Evolutionary conservation across 345 rosid genomes (phyloP), one percentile per base, ranked within the genome.

Genomic region (Microthlaspi erraticum): DNA sequence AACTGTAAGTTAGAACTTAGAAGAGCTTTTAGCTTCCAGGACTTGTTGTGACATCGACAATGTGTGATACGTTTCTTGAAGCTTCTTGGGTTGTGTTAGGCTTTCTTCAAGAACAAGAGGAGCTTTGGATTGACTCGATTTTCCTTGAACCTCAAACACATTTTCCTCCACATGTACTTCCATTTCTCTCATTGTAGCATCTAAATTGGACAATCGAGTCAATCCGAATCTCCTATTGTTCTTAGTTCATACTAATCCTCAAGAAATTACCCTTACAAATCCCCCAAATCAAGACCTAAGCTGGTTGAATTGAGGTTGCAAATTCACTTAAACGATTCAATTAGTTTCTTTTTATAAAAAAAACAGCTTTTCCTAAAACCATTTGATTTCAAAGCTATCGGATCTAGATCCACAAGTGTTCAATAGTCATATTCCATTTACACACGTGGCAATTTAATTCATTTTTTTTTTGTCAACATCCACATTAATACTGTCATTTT

Each of bases 31-130:
- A 32, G 7, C 7, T 32, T 32, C n/a, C n/a, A 38, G n/a, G 42
- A 38, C 42, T 38, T 38, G 42, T 38, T 32, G 34, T 32, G n/a
- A 39, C 43, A 39, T 39, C 5, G 3, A 39, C n/a, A 39, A 55
- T 14, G 39, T 31, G 43, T 56, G 16, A 37, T 57, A 14, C 18
- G 41, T 16, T 16, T 55, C 23, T 55, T 55, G 45, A 37, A 37
- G 32, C 19, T 23, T 38, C 33, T 58, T 55, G n/a, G n/a, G 8
- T n/a, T 16, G 26, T 56, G 16, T 37, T 12, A 37, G 45, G 32
- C 2, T 58, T 38, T n/a, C n/a, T 59, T 60, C 51, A 60, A 26
- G 23, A 42, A 42, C 34, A 42, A 60, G 20, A 26, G 65, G 38
- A 60, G 37, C 5, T 60, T 14, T 41, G 50, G 64, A 41, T 60